Evolutionary conservation across 257 asterid species (phyloP).

Genomic region (Lithospermum erythrorhizon): DNA sequence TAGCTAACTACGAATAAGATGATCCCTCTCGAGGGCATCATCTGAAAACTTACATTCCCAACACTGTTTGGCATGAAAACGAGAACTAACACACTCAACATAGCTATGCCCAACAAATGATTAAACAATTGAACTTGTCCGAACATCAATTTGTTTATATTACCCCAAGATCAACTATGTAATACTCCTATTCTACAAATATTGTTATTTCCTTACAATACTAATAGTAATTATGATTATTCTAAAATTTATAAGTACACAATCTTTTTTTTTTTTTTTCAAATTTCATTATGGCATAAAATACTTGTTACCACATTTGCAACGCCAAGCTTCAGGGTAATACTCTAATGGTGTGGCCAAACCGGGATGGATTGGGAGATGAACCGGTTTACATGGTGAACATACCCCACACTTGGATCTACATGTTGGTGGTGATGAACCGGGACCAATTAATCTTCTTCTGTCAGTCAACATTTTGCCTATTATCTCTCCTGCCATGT

Average conservation of each 20-base stretch:
- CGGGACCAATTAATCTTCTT: slow-evolving; percentile 49
- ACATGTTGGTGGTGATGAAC: slow-evolving; percentile 81
- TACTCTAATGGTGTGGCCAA: slow-evolving; percentile 56
- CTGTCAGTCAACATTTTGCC: slow-evolving; percentile 15
- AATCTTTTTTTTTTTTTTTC: neutral
- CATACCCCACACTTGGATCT: slow-evolving; percentile 78
- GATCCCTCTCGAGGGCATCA: slow-evolving; percentile 17
- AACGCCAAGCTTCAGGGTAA: slow-evolving; percentile 90
- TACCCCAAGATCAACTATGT: neutral
- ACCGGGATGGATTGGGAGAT: slow-evolving; percentile 75
- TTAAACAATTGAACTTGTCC: neutral
- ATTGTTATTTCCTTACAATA: neutral
- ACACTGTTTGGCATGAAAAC: slow-evolving; percentile 17
- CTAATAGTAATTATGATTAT: neutral
- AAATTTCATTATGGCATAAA: slow-evolving; percentile 46
- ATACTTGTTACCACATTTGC: slow-evolving; percentile 68
- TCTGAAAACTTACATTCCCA: slow-evolving; percentile 35
- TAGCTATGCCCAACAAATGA: neutral
- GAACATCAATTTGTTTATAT: neutral
- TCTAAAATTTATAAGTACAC: neutral
- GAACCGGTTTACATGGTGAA: slow-evolving; percentile 69
- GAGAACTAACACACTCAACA: neutral
- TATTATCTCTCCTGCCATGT: slow-evolving; percentile 8
- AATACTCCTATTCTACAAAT: slow-evolving; percentile 8
- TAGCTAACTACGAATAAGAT: neutral